Evolutionary conservation across 495 filamentous ascomycete species (phyloP).

Genomic region (Penicillium turbatum): DNA sequence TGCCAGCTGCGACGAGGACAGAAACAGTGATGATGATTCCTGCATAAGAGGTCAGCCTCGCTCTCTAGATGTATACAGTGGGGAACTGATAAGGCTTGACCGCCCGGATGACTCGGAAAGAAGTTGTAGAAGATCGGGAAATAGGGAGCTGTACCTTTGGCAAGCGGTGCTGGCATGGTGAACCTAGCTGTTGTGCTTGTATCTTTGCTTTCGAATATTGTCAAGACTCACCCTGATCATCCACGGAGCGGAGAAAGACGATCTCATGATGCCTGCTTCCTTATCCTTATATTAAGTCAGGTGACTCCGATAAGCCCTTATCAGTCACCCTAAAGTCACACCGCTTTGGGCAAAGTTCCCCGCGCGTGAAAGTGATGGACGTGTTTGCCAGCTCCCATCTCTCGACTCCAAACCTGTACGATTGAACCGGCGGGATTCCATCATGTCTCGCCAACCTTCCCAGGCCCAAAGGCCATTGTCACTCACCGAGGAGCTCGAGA

Average conservation of each 20-base stretch:
- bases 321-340: conserved; percentile 34
- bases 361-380: conserved; percentile 14
- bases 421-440: background rate
- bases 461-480: conserved; percentile 63
- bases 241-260: background rate
- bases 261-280: conserved; percentile 18
- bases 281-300: conserved; percentile 23
- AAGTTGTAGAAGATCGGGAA: conserved; percentile 6
- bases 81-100: conserved; percentile 39
- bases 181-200: background rate
- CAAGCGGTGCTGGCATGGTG: conserved; percentile 50
- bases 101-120: conserved; percentile 19
- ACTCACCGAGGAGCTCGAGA: conserved; percentile 93
- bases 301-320: conserved; percentile 36
- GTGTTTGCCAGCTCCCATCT: background rate
- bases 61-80: background rate
- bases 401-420: background rate
- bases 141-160: conserved; percentile 42
- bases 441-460: conserved; percentile 50
- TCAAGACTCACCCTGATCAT: background rate
- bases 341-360: conserved; percentile 33
- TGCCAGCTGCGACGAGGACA: conserved; percentile 72
- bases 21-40: conserved; percentile 74
- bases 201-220: background rate
- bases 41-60: conserved; percentile 32